Base-by-base conservation (phyloP, 2,329 filamentous ascomycete genomes). In the Fusarium pseudograminearum region DNA sequence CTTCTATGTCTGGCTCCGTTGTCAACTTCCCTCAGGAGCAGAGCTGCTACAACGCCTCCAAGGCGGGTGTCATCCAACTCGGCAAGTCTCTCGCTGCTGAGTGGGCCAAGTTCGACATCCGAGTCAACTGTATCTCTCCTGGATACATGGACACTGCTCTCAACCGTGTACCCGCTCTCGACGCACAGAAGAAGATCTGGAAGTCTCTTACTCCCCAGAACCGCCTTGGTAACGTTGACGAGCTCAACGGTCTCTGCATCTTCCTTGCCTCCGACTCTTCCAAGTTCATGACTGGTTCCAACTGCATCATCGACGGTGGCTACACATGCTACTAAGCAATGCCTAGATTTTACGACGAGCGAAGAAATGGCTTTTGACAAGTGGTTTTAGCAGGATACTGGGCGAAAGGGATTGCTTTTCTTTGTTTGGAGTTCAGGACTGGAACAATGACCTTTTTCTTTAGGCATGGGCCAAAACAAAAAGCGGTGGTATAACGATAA, bases 1-100 rank as follows among this genome's bases (percentile, higher is more conserved):
- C 91, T 33, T 93, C 90, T 75, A 94, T 95, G 92, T 93, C 91
- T 51, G 93, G 92, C 71, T 88, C 89, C 82, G 89, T 95, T 70
- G 92, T 94, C 85, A 95, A 95, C 87, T 94, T 90, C 83, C 92
- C 92, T 9, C 92, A 94, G 82, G 90, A 93, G 83, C 92, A 94
- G 82, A 89, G 85, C 47, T 92, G 90, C 81, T 95, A 95, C 87
- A 94, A 94, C 76, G 91, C 91, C 31, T 93, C 90, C 80, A 94
- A 94, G 86, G 91, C 92, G 18, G 92, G 89, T 74, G 91, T 94
- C 38, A 87, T 93, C 71, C 90, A 93, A 81, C 86, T 94, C 55
- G 91, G 89, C 80, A 93, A 92, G 84, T 93, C 91, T 5, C 87
- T 96, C 26, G 92, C 91, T 44, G 91, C 92, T 57, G 93, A 96